Evolutionary conservation across 345 rosid genomes (phyloP).

Genomic region (Gossypium bickii): DNA sequence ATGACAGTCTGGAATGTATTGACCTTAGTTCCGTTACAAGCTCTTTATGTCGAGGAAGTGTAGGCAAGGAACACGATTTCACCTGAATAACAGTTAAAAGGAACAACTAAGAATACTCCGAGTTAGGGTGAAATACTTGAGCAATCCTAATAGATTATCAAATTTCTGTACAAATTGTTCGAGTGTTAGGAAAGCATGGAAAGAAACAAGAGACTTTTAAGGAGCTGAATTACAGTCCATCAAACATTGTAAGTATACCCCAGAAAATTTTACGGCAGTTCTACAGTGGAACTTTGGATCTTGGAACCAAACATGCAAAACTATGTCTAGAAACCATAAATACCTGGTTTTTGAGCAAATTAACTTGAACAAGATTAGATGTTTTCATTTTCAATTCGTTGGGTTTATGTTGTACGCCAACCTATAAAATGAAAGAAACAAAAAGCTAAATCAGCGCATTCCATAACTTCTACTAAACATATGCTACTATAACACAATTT

Average conservation of each 20-base stretch:
- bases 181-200: neutral
- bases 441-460: neutral
- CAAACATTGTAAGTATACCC: neutral
- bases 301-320: conserved; percentile 8
- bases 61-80: conserved; percentile 46
- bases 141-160: neutral
- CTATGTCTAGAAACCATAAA: conserved; percentile 9
- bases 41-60: conserved; percentile 68
- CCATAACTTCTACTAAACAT: neutral
- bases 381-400: conserved; percentile 74
- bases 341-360: conserved; percentile 81
- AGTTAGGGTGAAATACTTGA: neutral
- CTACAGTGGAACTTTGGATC: neutral
- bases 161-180: neutral
- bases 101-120: neutral
- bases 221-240: neutral
- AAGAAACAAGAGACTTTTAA: neutral
- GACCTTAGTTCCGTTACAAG: conserved; percentile 73
- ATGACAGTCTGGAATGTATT: conserved; percentile 56
- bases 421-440: conserved; percentile 37
- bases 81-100: conserved; percentile 35
- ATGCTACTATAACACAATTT: neutral
- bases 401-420: conserved; percentile 74
- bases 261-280: neutral
- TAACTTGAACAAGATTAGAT: conserved; percentile 68